phyloP scores from a whole-genome alignment of 495 filamentous ascomycete species.

The Annulohypoxylon moriforme region DNA sequence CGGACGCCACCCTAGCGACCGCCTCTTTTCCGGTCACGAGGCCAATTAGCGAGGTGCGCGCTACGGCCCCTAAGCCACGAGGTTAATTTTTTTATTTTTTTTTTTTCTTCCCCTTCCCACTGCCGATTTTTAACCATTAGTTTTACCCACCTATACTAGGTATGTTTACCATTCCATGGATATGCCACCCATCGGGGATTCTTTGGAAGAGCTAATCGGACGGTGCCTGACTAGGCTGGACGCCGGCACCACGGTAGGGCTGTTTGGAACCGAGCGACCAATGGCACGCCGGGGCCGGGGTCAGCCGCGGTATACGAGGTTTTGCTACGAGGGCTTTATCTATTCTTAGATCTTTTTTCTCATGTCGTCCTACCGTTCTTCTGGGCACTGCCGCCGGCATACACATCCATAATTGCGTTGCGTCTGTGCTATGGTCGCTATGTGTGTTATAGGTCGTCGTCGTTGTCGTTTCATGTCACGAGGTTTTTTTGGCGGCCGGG shows the following conservation, averaged over 20 bases:
- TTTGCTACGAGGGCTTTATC: slow-evolving; percentile 42
- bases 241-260: slow-evolving; percentile 29
- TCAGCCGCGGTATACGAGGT: slow-evolving; percentile 42
- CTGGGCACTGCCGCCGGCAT: slow-evolving; percentile 1
- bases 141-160: neutral
- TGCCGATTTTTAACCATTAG: neutral
- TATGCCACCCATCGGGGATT: too few species aligned
- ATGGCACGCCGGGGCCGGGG: slow-evolving; percentile 23
- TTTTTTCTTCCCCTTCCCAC: neutral
- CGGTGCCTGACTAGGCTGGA: slow-evolving; percentile 22
- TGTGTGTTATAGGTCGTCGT: slow-evolving; percentile 7
- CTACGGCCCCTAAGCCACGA: neutral
- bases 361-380: neutral
- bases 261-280: slow-evolving; percentile 16
- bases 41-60: neutral
- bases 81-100: neutral
- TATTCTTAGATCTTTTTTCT: slow-evolving; percentile 43
- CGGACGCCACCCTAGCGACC: neutral
- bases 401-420: neutral
- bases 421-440: too few species aligned
- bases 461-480: slow-evolving; percentile 20
- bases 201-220: slow-evolving; percentile 9
- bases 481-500: neutral
- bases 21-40: neutral
- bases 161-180: too few species aligned